Evolutionary conservation across 2,329 filamentous ascomycete species (phyloP), one percentile per base, ranked within the genome.

Genomic region (Penicillium brevicompactum): DNA sequence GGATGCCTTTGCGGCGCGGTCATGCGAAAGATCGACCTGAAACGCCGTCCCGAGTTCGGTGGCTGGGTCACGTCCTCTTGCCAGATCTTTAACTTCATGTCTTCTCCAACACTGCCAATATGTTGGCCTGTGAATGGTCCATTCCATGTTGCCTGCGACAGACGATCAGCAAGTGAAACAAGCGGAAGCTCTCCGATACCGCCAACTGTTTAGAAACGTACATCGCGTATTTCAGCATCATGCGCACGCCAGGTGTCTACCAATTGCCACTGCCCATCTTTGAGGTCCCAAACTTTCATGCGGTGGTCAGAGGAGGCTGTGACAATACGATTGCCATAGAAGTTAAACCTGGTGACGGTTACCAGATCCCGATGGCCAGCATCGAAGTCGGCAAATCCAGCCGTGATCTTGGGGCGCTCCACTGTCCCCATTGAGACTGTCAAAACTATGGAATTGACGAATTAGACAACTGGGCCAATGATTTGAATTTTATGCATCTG

Each of bases 291-390:
- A 59, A 97, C 89, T 70, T 92, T 91, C 67, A 97, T 88, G 72
- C 89, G 91, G 73, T 96, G 93, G 73, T 97, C 93, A 16, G 93
- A 90, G 16, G 91, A 94, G 32, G 91, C 92, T 2, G 92, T 94
- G 41, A 92, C 90, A 80, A 93, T 92, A 64, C 92, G 90, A 67
- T 91, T 92, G 65, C 92, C 93, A 73, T 96, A 96, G 63, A 87
- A 87, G 74, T 97, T 97, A 82, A 95, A 96, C 63, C 91, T 88
- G 58, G 93, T 87, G 52, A 91, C 88, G 61, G 92, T 87, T 49
- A 95, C 89, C 43, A 94, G 82, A 71, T 95, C 77, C 47, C 75
- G 72, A 67, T 80, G 77, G 56, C 74, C 76, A 37, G 76, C 70
- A 56, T 78, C 75, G 61, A 79, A 77, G 58, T 77, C 73, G 55